Conservation (phyloP, 164 flowering plant species). For the Brasenia schreberi region DNA sequence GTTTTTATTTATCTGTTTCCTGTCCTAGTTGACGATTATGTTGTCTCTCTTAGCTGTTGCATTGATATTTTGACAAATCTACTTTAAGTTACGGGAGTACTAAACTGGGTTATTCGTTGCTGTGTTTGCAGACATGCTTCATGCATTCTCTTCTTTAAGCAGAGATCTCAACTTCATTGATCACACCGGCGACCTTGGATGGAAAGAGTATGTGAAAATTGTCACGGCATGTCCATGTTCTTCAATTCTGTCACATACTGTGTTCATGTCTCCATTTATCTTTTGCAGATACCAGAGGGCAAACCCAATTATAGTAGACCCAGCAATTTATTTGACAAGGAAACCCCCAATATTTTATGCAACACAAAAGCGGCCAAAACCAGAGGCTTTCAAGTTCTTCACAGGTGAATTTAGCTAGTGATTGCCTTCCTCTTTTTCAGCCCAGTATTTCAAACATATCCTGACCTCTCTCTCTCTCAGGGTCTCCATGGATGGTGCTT, state of each 20-base stretch:
- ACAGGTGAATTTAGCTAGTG: constrained; percentile 42
- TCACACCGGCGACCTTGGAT: constrained; percentile 91
- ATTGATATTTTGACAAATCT: no score
- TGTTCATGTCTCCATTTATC: background rate
- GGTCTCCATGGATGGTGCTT: constrained; percentile 82
- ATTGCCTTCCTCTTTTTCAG: background rate
- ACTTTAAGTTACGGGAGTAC: no score
- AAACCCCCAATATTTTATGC: constrained; percentile 74
- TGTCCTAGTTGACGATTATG: no score
- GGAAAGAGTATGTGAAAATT: constrained; percentile 83
- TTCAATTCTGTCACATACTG: background rate
- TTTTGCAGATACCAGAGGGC: constrained; percentile 46
- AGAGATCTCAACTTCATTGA: constrained; percentile 89
- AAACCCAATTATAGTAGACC: constrained; percentile 72
- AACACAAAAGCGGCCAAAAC: constrained; percentile 69
- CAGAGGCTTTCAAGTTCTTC: constrained; percentile 79
- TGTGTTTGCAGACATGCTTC: constrained; percentile 56
- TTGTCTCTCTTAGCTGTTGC: no score
- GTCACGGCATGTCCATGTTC: background rate
- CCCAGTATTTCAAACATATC: background rate
- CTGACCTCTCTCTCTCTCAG: constrained; percentile 22
- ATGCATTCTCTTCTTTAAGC: constrained; percentile 67
- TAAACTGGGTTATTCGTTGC: background rate
- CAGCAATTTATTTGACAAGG: constrained; percentile 66
- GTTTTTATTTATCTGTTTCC: no score